Conservation (phyloP, 169 alveolate species). For the Eimeria brunetti region DNA sequence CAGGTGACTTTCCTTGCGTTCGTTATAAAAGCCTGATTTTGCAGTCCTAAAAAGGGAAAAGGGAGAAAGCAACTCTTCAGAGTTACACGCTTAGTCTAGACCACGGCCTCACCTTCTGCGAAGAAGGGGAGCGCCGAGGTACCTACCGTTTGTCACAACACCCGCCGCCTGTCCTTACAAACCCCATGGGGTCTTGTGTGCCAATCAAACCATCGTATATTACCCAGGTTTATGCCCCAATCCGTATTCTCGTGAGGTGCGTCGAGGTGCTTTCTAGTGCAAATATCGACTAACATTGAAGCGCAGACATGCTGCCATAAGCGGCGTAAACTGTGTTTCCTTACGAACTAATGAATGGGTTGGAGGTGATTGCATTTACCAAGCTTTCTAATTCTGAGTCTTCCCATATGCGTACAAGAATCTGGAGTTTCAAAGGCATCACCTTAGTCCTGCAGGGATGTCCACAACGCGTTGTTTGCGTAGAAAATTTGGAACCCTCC, state of each 20-base stretch:
- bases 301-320: background rate
- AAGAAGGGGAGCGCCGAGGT: background rate
- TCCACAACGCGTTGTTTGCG: too few relatives aligned
- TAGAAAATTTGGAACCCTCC: too few relatives aligned
- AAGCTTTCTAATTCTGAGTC: background rate
- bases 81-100: background rate
- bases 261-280: background rate
- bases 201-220: background rate
- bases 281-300: background rate
- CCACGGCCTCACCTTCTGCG: background rate
- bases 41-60: background rate
- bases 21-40: background rate
- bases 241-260: background rate
- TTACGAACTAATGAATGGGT: background rate
- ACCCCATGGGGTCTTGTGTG: background rate
- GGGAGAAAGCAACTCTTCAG: background rate
- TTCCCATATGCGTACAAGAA: background rate
- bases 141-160: background rate
- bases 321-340: background rate
- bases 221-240: background rate
- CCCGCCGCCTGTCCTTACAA: background rate
- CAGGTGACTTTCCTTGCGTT: too few relatives aligned
- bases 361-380: background rate
- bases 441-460: background rate
- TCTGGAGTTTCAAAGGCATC: background rate